Conservation (phyloP, 768 basidiomycete genomes). For the Mycena belliarum region DNA sequence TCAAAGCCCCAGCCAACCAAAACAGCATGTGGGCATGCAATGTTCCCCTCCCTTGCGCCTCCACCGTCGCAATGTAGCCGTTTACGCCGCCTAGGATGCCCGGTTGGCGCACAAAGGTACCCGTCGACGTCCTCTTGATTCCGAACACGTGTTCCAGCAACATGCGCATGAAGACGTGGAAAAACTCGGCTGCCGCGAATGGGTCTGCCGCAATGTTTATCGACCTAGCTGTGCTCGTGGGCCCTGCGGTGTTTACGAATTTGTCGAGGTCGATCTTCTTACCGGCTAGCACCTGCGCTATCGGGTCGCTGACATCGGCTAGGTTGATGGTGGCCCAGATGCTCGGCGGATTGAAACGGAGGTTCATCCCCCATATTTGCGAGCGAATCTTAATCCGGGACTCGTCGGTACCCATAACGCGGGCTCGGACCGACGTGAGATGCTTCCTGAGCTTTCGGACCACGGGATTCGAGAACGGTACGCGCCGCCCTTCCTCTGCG, state of each 20-base stretch:
- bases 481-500: slow-evolving; percentile 31
- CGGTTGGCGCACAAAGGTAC: too few relatives aligned
- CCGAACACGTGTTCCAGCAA: too few relatives aligned
- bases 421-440: slow-evolving; percentile 24
- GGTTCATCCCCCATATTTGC: slow-evolving; percentile 38
- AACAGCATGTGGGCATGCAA: too few relatives aligned
- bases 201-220: slow-evolving; percentile 40
- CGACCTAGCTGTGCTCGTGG: slow-evolving; percentile 31
- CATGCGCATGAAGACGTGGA: too few relatives aligned
- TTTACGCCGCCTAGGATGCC: too few relatives aligned
- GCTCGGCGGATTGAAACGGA: slow-evolving; percentile 30
- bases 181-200: too few relatives aligned
- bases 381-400: slow-evolving; percentile 23
- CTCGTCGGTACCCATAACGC: slow-evolving; percentile 37
- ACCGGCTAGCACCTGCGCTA: slow-evolving; percentile 46
- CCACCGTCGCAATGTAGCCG: too few relatives aligned
- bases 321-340: slow-evolving; percentile 50
- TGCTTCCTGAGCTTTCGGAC: slow-evolving; percentile 28
- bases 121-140: too few relatives aligned
- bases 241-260: slow-evolving; percentile 30
- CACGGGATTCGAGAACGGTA: slow-evolving; percentile 27
- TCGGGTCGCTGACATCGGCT: slow-evolving; percentile 40
- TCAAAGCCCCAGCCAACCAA: too few relatives aligned
- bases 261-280: slow-evolving; percentile 43
- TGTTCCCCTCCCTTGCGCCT: too few relatives aligned